phyloP scores from a whole-genome alignment of 306 rosid genomes.

The Fragaria vesca region DNA sequence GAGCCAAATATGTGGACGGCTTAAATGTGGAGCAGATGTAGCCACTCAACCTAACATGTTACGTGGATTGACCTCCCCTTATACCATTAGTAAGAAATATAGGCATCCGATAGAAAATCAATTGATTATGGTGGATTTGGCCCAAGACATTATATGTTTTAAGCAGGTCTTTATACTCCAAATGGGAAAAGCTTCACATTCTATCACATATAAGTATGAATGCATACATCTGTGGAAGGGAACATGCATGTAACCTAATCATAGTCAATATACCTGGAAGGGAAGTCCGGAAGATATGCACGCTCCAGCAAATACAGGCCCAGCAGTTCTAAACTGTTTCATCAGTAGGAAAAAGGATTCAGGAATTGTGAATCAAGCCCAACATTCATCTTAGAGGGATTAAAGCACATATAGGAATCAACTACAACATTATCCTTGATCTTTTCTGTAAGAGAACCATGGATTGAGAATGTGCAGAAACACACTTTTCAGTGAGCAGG shows the following conservation, averaged over 20 bases:
- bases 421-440: background rate
- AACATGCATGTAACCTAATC: background rate
- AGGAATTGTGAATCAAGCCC: background rate
- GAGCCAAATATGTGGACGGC: background rate
- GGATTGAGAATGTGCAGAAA: background rate
- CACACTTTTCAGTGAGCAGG: background rate
- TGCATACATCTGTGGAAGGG: background rate
- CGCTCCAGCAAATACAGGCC: conserved; percentile 91
- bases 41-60: background rate
- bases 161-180: background rate
- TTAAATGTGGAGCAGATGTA: background rate
- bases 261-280: conserved; percentile 52
- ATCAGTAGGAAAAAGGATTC: background rate
- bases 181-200: background rate
- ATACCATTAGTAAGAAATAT: background rate
- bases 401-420: background rate
- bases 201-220: background rate
- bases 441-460: background rate
- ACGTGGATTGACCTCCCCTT: background rate
- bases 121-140: background rate
- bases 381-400: background rate
- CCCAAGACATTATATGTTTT: background rate
- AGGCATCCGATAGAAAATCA: background rate
- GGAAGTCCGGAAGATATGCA: conserved; percentile 69
- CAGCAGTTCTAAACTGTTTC: conserved; percentile 60